A percentile compares a stretch with the other conserved stretches of the same genome.
Evolutionary conservation across 148 eudicot species (phyloP).

Genomic region (Arbutus unedo): DNA sequence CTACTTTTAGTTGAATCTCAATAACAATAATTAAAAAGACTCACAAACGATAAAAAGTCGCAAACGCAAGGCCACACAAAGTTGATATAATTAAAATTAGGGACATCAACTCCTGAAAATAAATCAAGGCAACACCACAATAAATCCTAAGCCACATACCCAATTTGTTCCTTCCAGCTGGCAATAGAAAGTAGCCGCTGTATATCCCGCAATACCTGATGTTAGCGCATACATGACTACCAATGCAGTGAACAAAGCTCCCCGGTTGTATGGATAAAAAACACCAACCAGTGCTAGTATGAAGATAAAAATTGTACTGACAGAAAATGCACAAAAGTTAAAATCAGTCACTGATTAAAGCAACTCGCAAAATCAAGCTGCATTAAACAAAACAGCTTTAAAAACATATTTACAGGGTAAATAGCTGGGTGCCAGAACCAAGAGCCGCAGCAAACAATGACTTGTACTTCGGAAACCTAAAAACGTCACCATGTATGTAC

Average conservation of each 20-base stretch:
- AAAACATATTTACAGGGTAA: slow-evolving; percentile 50
- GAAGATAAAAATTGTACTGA: slow-evolving; percentile 40
- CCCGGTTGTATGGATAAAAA: slow-evolving; percentile 55
- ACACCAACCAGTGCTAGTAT: slow-evolving; percentile 50
- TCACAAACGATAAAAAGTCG: neutral
- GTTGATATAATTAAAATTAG: neutral
- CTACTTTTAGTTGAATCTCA: neutral
- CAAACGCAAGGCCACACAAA: neutral
- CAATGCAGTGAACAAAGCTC: slow-evolving; percentile 50
- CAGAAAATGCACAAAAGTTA: neutral
- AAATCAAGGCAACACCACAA: neutral
- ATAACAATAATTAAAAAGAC: neutral
- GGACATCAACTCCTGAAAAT: neutral
- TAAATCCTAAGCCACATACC: slow-evolving; percentile 26
- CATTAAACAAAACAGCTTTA: neutral
- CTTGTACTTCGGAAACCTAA: slow-evolving; percentile 66
- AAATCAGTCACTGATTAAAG: neutral
- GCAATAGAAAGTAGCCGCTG: slow-evolving; percentile 42
- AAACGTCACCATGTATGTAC: slow-evolving; percentile 75
- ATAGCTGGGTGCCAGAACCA: slow-evolving; percentile 72
- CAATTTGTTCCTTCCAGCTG: slow-evolving; percentile 52
- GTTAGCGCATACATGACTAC: slow-evolving; percentile 55
- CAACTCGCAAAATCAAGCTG: neutral
- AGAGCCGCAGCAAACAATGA: slow-evolving; percentile 67
- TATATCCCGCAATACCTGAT: slow-evolving; percentile 54